Conservation (phyloP, 2,329 filamentous ascomycete genomes). For the Trichoderma harzianum region DNA sequence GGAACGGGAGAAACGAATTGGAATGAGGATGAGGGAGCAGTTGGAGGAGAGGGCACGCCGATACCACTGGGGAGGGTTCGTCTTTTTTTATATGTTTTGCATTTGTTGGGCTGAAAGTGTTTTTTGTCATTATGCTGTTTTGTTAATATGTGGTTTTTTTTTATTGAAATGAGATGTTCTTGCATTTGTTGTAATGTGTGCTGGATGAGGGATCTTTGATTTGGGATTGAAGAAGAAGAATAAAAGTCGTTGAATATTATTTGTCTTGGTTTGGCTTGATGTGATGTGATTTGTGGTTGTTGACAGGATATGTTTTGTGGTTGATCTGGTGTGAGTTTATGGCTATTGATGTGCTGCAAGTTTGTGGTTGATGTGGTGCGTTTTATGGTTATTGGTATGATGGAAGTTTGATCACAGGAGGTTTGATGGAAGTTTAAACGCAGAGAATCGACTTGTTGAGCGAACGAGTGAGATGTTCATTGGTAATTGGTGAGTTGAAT, state of each 20-base stretch:
- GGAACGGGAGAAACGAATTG: background rate
- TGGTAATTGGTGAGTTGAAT: background rate
- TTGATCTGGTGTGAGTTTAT: background rate
- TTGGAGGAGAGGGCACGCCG: background rate
- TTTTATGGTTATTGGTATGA: background rate
- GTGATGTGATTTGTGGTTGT: background rate
- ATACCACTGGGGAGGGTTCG: conserved; percentile 9
- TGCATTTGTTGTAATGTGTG: background rate
- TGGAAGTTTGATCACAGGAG: background rate
- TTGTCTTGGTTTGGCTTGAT: background rate
- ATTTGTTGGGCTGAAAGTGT: background rate
- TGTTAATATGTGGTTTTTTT: background rate
- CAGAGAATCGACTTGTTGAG: background rate
- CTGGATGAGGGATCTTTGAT: background rate
- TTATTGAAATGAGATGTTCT: background rate
- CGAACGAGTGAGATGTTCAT: background rate
- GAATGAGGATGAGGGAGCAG: background rate
- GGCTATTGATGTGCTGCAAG: too few species aligned
- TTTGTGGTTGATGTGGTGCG: too few species aligned
- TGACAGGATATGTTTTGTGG: background rate
- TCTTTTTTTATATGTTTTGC: background rate
- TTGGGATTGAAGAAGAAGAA: background rate
- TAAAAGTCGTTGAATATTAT: background rate
- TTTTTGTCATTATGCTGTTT: background rate
- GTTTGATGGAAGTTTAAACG: background rate